Base-by-base conservation (phyloP, 2,329 filamentous ascomycete genomes). In the Aspergillus puulaauensis region DNA sequence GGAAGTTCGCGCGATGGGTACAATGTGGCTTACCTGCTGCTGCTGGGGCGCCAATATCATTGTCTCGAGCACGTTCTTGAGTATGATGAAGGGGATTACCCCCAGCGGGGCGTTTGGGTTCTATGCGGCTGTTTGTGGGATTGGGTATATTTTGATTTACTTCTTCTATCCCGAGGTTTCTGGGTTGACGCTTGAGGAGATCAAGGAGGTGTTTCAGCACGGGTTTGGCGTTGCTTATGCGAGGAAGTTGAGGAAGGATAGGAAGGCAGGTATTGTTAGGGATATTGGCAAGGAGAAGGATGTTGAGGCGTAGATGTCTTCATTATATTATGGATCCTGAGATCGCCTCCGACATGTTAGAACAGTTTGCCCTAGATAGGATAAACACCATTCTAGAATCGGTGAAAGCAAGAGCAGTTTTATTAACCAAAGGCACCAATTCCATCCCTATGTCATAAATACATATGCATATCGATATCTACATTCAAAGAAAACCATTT, bases 71-170 rank as follows among this genome's bases (percentile, higher is more conserved):
- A 82, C 79, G 0, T 83, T 83, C 68, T 64, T 82, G 12, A 78
- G 75, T 27, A 76, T 76, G 75, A 82, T 82, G 75, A 74, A 82
- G 60, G 69, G 68, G 14, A 79, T 76, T 53, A 82, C 80, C 0
- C 79, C 79, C 0, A 77, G 73, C 2, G 80, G 81, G 1, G 76
- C 80, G 0, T 83, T 83, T 59, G 80, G 79, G 6, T 82, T 83
- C 66, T 83, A 82, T 54, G 77, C 79, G 0, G 78, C 70, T 0
- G 79, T 83, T 35, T 82, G 79, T 61, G 73, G 79, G 45, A 59
- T 80, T 27, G 80, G 80, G 12, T 80, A 75, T 66, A 52, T 81
- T 12, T 64, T 62, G 61, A 61, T 69, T 19, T 66, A 64, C n/a
- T 64, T 64, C 51, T 68, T 65, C 58, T 69, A 68, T 21, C 66